Conservation (phyloP, 2,329 filamentous ascomycete species). For the Metarhizium anisopliae region DNA sequence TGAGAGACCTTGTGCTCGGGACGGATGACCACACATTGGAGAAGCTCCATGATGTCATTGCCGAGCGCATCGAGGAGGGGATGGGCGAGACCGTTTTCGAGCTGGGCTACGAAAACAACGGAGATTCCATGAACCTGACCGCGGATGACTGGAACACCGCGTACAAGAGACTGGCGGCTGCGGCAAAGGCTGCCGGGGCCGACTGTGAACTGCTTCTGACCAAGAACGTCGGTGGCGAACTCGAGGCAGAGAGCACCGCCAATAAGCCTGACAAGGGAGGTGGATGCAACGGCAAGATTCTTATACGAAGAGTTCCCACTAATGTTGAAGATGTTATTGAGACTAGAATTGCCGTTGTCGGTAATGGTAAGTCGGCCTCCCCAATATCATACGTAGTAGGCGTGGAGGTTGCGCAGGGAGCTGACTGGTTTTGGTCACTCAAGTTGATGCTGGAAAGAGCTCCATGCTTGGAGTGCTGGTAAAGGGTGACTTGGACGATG, state of each 20-base stretch:
- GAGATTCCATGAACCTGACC: constrained; percentile 71
- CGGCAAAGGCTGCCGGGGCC: constrained; percentile 56
- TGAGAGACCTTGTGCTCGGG: constrained; percentile 70
- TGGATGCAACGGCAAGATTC: constrained; percentile 74
- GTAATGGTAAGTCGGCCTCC: constrained; percentile 55
- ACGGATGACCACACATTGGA: constrained; percentile 50
- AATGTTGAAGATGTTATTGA: constrained; percentile 85
- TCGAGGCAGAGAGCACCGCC: constrained; percentile 55
- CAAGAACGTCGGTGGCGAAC: constrained; percentile 74
- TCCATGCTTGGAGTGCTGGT: constrained; percentile 93
- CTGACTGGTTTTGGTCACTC: background rate
- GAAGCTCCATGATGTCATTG: constrained; percentile 56
- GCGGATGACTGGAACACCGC: constrained; percentile 69
- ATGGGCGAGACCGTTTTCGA: constrained; percentile 88
- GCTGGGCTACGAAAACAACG: constrained; percentile 81
- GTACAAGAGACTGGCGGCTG: constrained; percentile 53
- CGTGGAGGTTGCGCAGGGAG: too few species aligned
- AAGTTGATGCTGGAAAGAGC: constrained; percentile 91
- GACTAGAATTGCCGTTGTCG: constrained; percentile 91
- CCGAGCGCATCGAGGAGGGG: constrained; percentile 67
- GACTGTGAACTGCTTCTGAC: constrained; percentile 79
- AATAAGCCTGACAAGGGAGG: constrained; percentile 55
- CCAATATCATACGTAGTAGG: too few species aligned
- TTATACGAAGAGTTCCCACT: constrained; percentile 66
- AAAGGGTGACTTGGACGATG: constrained; percentile 91